These are phyloP conservation scores for Globisporangium uncinulatum DNA, from an alignment of 352 stramenopile genomes.

Conservation along the genomic window DNA sequence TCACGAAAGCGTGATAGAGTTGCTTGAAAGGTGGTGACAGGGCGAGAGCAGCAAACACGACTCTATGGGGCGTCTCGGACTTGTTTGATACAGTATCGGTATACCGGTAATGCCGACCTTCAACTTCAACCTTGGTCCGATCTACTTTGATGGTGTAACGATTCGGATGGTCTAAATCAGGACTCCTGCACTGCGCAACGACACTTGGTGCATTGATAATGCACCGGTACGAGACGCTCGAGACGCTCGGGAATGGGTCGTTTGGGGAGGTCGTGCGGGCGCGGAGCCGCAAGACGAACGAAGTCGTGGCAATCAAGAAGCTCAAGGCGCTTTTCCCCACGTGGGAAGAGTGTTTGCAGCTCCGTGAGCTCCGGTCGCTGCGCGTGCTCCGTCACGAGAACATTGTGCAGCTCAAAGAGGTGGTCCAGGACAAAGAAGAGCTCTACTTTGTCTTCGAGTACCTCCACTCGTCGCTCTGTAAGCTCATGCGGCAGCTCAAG, in stretches of 20 bases:
- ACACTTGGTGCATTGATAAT: slow-evolving; percentile 21
- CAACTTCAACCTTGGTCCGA: too few relatives aligned
- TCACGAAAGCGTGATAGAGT: slow-evolving; percentile 45
- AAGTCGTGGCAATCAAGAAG: slow-evolving; percentile 88
- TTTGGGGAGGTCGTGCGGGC: slow-evolving; percentile 92
- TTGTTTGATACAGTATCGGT: too few relatives aligned
- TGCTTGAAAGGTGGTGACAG: background rate
- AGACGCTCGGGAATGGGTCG: slow-evolving; percentile 90
- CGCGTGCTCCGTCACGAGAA: slow-evolving; percentile 74
- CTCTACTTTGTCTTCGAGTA: slow-evolving; percentile 89
- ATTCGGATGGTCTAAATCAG: too few relatives aligned
- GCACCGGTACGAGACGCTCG: slow-evolving; percentile 91
- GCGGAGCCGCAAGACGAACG: slow-evolving; percentile 86
- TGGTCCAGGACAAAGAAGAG: slow-evolving; percentile 81
- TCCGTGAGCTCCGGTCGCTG: slow-evolving; percentile 77
- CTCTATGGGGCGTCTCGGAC: too few relatives aligned
- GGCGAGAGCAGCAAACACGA: too few relatives aligned
- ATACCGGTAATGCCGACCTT: too few relatives aligned
- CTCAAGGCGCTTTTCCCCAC: slow-evolving; percentile 75
- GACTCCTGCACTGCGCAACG: too few relatives aligned
- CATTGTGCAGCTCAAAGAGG: slow-evolving; percentile 82
- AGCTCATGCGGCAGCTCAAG: slow-evolving; percentile 48
- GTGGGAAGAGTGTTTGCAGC: slow-evolving; percentile 80
- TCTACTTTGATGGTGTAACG: too few relatives aligned
- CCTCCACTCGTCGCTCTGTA: slow-evolving; percentile 78